These are phyloP conservation scores for Botrytis porri DNA, from an alignment of 2,329 filamentous ascomycete genomes.

Conservation along the genomic window DNA sequence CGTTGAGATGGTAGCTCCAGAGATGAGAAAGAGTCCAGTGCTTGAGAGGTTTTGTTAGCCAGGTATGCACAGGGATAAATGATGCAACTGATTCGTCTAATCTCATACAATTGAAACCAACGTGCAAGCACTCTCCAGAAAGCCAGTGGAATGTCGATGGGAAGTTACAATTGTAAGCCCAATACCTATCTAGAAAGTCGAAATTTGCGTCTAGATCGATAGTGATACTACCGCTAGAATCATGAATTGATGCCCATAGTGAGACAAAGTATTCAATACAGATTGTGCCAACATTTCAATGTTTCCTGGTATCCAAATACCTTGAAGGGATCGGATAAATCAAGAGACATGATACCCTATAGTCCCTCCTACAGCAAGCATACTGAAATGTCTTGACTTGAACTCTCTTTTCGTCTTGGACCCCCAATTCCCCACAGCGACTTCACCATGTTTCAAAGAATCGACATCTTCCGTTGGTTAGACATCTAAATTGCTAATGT, in stretches of 20 bases:
- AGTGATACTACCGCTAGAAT: not conserved
- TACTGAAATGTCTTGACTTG: constrained; percentile 3
- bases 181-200: not conserved
- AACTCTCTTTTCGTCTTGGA: constrained; percentile 1
- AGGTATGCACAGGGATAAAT: not conserved
- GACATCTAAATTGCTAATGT: not conserved
- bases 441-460: not conserved
- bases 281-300: not conserved
- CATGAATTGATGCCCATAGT: not conserved
- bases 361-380: constrained; percentile 3
- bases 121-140: not conserved
- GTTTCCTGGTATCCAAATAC: not conserved
- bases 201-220: not conserved
- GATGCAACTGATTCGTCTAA: not conserved
- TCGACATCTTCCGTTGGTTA: not conserved
- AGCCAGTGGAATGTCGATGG: no score
- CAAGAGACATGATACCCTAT: constrained; percentile 2
- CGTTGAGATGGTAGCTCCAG: constrained; percentile 8
- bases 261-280: not conserved
- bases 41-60: not conserved
- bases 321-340: not conserved
- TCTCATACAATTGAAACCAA: no score
- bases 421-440: not conserved
- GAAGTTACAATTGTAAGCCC: not conserved
- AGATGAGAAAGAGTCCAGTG: constrained; percentile 6